Conservation (phyloP, 495 filamentous ascomycete genomes). For the Neurospora sublineolata region DNA sequence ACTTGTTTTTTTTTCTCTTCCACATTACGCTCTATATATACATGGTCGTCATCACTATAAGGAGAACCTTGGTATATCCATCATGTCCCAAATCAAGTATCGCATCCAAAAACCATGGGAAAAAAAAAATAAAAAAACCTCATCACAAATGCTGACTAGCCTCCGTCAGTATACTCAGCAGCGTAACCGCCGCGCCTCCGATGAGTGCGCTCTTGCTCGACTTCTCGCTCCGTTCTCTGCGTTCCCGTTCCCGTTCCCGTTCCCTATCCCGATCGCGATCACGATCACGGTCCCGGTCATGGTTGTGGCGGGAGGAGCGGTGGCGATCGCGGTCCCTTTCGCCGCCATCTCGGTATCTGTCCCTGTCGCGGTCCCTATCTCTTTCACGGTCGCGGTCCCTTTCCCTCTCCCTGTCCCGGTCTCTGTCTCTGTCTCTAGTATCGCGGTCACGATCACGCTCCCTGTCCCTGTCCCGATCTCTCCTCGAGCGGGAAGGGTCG, state of each 20-base stretch:
- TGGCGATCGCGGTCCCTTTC: constrained; percentile 11
- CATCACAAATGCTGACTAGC: constrained; percentile 26
- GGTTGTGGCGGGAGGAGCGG: no score
- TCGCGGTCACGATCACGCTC: constrained; percentile 10
- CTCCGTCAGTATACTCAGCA: constrained; percentile 40
- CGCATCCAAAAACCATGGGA: not conserved
- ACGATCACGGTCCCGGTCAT: not conserved
- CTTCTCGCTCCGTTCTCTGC: constrained; percentile 16
- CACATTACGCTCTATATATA: not conserved
- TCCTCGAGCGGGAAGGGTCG: not conserved
- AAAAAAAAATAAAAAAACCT: no score
- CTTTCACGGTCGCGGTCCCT: constrained; percentile 5
- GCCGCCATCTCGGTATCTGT: constrained; percentile 12
- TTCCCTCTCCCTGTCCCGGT: constrained; percentile 17
- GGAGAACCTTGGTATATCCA: not conserved
- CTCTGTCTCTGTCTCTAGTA: not conserved
- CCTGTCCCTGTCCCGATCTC: constrained; percentile 6
- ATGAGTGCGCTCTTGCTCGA: constrained; percentile 27
- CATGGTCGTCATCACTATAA: not conserved
- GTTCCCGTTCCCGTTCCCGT: constrained; percentile 13
- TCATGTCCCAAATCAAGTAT: not conserved
- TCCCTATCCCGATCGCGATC: constrained; percentile 17
- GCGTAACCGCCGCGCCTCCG: constrained; percentile 38
- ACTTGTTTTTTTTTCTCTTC: not conserved
- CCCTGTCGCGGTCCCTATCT: constrained; percentile 6